Conservation (phyloP, 75 land plant species). For the Cunninghamia lanceolata region DNA sequence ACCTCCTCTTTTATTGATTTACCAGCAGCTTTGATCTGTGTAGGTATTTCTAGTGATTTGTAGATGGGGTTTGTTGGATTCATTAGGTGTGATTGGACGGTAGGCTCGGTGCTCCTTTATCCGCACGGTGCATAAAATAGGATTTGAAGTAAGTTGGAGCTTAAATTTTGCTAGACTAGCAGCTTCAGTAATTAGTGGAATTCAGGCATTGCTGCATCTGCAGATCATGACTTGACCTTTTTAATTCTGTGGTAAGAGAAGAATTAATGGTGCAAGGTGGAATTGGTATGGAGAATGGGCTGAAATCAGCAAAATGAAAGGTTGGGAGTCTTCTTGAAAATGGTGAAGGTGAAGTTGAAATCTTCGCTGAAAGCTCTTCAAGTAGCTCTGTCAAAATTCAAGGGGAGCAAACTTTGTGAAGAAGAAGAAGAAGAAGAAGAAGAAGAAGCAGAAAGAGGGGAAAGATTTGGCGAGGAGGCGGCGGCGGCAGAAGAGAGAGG, state of each 20-base stretch:
- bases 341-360: background rate
- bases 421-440: background rate
- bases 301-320: background rate
- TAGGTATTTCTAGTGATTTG: background rate
- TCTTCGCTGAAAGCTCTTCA: background rate
- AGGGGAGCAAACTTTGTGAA: background rate
- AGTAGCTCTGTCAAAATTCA: background rate
- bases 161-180: background rate
- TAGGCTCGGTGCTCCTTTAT: background rate
- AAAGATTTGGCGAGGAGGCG: background rate
- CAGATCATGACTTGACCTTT: too few relatives aligned
- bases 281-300: background rate
- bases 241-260: too few relatives aligned
- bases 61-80: background rate
- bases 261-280: background rate
- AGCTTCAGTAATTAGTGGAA: background rate
- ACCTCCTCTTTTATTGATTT: background rate
- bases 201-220: too few relatives aligned
- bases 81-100: background rate
- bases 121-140: background rate
- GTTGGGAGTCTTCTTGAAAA: background rate
- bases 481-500: too few relatives aligned
- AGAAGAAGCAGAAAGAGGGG: background rate
- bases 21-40: background rate
- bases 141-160: background rate